Conservation (phyloP, 2,329 filamentous ascomycete species). For the Escovopsis weberi region DNA sequence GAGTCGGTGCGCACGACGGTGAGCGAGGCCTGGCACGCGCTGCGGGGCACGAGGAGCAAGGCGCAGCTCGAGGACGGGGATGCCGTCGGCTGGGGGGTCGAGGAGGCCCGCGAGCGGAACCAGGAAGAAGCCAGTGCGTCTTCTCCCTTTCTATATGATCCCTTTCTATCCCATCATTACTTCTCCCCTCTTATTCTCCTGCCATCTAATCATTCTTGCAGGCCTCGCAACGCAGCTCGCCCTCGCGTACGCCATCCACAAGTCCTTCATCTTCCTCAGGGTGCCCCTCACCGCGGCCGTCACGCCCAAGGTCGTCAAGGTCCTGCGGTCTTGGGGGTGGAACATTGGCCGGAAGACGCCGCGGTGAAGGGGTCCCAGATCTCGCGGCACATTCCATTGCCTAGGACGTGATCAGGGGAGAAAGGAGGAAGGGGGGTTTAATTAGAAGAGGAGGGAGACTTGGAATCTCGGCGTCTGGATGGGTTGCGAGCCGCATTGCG, state of each 20-base stretch:
- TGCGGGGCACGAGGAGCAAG: slow-evolving; percentile 26
- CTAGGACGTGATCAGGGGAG: too few relatives aligned
- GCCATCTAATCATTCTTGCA: slow-evolving; percentile 19
- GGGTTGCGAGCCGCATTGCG: too few relatives aligned
- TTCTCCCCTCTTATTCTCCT: neutral
- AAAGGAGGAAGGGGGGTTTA: too few relatives aligned
- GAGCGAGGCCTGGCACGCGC: slow-evolving; percentile 32
- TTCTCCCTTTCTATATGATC: neutral
- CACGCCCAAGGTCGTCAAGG: slow-evolving; percentile 87
- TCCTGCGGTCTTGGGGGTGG: slow-evolving; percentile 79
- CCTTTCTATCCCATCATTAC: neutral
- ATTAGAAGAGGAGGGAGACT: too few relatives aligned
- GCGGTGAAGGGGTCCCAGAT: neutral
- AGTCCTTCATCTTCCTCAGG: slow-evolving; percentile 92
- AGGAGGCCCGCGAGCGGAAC: slow-evolving; percentile 46
- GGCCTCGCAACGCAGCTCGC: slow-evolving; percentile 68
- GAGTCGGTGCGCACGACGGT: slow-evolving; percentile 40
- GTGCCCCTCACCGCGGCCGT: slow-evolving; percentile 84
- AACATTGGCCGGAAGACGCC: slow-evolving; percentile 65
- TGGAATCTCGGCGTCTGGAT: too few relatives aligned
- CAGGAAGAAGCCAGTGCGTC: slow-evolving; percentile 61
- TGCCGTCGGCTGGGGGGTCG: slow-evolving; percentile 41
- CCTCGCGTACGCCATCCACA: slow-evolving; percentile 92
- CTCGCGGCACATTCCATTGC: too few relatives aligned
- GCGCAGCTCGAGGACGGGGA: slow-evolving; percentile 18